Evolutionary conservation across 805 yeast species (phyloP), one percentile per base, ranked within the genome.

Genomic region (Ogataea paraovalis): DNA sequence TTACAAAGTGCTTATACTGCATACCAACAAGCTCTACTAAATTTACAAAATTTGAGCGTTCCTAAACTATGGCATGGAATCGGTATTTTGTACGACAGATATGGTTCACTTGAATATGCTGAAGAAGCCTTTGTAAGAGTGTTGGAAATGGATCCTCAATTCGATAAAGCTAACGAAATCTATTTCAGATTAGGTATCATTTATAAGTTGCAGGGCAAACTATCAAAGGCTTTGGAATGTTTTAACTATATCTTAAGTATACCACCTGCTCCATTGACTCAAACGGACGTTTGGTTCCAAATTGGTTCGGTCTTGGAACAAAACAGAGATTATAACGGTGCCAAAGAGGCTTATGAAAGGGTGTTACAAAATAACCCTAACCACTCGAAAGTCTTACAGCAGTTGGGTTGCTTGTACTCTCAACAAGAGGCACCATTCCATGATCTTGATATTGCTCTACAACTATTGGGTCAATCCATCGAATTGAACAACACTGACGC

Each of bases 1-100:
- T 75, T 94, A 51, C 97, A 88, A 66, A 80, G 96, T 59, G 97
- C 97, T 7, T 94, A 94, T 65, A 85, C 91, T 40, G 96, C 98
- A 2, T 94, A 94, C 70, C 99, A 94, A 71, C 91, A 95, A 63
- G 98, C 98, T 2, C 73, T 94, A 42, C 86, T 87, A 67, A 94
- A 89, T 65, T 71, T 91, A 62, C 88, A 87, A 53, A 92, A 94
- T 61, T 95, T 97, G 41, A 88, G 89, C 57, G 97, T 91, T 46
- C 98, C 98, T 47, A 90, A 90, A 64, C 78, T 94, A 57, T 94
- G 99, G 99, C 97, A 94, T 68, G 99, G 99, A 0, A 92, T 94
- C 55, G 99, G 99, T 32, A 94, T 94, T 49, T 75, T 94, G 51
- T 94, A 94, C 66, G 99, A 94, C 67, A 76, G 99, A 45, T 94